Evolutionary conservation across 106 monocot species (phyloP).

Genomic region (Dendrobium officinale): DNA sequence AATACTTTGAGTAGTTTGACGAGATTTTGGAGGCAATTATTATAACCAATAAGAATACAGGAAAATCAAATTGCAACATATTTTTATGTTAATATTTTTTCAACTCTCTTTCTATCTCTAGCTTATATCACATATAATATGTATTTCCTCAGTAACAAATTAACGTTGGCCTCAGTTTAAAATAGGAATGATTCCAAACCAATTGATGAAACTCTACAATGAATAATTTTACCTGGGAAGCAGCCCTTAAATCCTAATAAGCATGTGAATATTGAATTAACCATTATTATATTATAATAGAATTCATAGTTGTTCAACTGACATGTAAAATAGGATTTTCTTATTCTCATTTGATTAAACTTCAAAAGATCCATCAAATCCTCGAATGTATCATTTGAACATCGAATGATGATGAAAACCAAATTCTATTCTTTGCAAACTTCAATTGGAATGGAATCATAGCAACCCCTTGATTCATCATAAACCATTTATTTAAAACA

Average conservation of each 20-base stretch:
- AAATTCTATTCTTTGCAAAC: background rate
- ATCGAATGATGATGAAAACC: background rate
- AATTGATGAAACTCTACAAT: no score
- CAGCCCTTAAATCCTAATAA: no score
- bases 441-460: background rate
- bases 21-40: conserved; percentile 90
- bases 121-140: no score
- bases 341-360: background rate
- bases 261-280: background rate
- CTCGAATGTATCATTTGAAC: background rate
- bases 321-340: background rate
- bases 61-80: conserved; percentile 82
- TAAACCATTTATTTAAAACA: background rate
- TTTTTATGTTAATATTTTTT: conserved; percentile 37
- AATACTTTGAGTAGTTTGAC: conserved; percentile 73
- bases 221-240: no score
- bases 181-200: no score
- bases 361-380: background rate
- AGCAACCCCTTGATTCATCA: background rate
- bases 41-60: conserved; percentile 73
- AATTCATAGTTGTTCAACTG: background rate
- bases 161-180: no score
- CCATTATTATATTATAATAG: background rate
- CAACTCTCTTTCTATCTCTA: background rate
- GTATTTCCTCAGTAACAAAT: no score